Conservation (phyloP, 2,329 filamentous ascomycete genomes). For the Sphaerulina musiva region DNA sequence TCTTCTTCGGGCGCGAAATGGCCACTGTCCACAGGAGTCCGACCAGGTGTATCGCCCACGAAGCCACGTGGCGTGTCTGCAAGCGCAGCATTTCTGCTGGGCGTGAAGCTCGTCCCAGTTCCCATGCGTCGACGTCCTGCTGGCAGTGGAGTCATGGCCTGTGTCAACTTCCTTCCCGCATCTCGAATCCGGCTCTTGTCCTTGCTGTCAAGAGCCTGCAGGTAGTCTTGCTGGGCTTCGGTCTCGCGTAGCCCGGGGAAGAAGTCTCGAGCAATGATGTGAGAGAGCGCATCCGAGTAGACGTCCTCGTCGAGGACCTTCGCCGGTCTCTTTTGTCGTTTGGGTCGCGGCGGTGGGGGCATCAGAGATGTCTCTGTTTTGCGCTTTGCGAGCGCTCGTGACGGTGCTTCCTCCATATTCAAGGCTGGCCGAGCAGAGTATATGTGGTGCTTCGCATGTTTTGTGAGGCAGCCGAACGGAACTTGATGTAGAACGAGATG, state of each 20-base stretch:
- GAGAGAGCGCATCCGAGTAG: slow-evolving; percentile 82
- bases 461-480: neutral
- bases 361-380: slow-evolving; percentile 64
- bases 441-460: neutral
- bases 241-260: slow-evolving; percentile 86
- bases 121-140: slow-evolving; percentile 37
- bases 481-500: no score
- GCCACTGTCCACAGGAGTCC: slow-evolving; percentile 43
- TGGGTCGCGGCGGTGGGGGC: slow-evolving; percentile 76
- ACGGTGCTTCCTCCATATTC: slow-evolving; percentile 28
- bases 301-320: slow-evolving; percentile 88
- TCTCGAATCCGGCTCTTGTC: slow-evolving; percentile 80
- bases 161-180: slow-evolving; percentile 56
- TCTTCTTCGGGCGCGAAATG: slow-evolving; percentile 34
- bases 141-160: slow-evolving; percentile 75
- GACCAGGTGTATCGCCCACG: slow-evolving; percentile 63
- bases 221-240: slow-evolving; percentile 82
- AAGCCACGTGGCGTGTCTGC: slow-evolving; percentile 51
- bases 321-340: slow-evolving; percentile 84
- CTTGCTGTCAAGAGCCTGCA: slow-evolving; percentile 82
- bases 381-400: slow-evolving; percentile 61
- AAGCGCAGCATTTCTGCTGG: slow-evolving; percentile 18
- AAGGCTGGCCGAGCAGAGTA: neutral
- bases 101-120: slow-evolving; percentile 35
- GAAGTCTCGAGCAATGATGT: slow-evolving; percentile 94